Evolutionary conservation across 768 basidiomycete species (phyloP).

Genomic region (Ephemerocybe angulata): DNA sequence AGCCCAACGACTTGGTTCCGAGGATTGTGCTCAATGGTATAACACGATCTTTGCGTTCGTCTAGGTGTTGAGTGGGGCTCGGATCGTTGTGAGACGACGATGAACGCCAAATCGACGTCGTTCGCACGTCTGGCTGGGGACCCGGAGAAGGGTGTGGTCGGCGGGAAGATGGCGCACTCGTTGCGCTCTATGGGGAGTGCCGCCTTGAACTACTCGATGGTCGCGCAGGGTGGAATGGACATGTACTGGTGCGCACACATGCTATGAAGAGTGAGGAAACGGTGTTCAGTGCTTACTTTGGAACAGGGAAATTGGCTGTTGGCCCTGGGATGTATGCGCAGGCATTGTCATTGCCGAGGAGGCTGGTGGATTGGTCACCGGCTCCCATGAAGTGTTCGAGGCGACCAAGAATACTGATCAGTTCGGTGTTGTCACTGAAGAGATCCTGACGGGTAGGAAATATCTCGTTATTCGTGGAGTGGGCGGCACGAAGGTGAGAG

Average conservation of each 20-base stretch:
- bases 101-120: constrained; percentile 58
- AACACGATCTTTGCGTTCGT: constrained; percentile 5
- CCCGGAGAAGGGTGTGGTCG: constrained; percentile 52
- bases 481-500: constrained; percentile 49
- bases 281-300: too few relatives aligned
- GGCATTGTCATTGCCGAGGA: constrained; percentile 90
- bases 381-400: constrained; percentile 51
- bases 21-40: background rate
- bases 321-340: constrained; percentile 89
- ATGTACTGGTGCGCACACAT: constrained; percentile 67
- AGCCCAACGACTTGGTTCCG: background rate
- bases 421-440: constrained; percentile 64
- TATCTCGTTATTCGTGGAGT: constrained; percentile 76
- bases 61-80: constrained; percentile 87
- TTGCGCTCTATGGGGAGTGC: constrained; percentile 81
- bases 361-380: constrained; percentile 78
- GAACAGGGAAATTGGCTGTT: constrained; percentile 84
- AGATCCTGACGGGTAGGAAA: constrained; percentile 73
- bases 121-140: constrained; percentile 77
- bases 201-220: constrained; percentile 76
- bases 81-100: constrained; percentile 54
- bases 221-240: constrained; percentile 86
- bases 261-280: too few relatives aligned
- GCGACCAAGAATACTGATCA: constrained; percentile 29
- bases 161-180: constrained; percentile 83